Evolutionary conservation across 2,329 filamentous ascomycete genomes (phyloP).

Genomic region (Beauveria medogensis): DNA sequence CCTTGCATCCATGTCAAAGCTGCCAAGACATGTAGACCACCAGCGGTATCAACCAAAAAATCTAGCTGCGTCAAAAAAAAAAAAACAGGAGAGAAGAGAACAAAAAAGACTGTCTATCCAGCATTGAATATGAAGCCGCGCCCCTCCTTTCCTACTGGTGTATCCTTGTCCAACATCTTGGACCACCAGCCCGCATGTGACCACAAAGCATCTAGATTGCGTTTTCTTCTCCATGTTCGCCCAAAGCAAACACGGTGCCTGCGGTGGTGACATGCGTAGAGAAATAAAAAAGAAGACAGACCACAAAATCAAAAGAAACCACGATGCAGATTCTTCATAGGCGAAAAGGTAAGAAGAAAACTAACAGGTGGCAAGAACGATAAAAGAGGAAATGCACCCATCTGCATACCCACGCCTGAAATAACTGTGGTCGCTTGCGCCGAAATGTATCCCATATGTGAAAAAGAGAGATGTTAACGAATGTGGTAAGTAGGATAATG

Average conservation of each 20-base stretch:
- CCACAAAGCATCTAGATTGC: background rate
- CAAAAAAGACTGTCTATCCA: constrained; percentile 12
- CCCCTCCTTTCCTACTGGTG: background rate
- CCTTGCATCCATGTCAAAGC: background rate
- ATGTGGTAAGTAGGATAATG: constrained; percentile 7
- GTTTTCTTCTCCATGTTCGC: background rate
- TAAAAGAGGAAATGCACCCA: constrained; percentile 12
- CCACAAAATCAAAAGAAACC: background rate
- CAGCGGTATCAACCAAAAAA: constrained; percentile 15
- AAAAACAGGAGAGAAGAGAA: constrained; percentile 12
- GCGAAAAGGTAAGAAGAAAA: constrained; percentile 4
- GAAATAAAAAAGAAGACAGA: constrained; percentile 13
- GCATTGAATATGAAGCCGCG: background rate
- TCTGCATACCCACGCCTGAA: constrained; percentile 5
- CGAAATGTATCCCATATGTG: constrained; percentile 10
- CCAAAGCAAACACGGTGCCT: background rate
- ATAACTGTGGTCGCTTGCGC: constrained; percentile 6
- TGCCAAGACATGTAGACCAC: background rate
- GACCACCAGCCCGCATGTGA: background rate
- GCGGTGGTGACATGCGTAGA: background rate
- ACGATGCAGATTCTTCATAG: background rate
- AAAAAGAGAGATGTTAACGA: constrained; percentile 10
- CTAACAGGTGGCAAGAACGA: constrained; percentile 15
- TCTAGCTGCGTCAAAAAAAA: constrained; percentile 6
- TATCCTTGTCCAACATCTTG: background rate